Base-by-base conservation (phyloP, 1,284 basidiomycete genomes). In the Takashimella koratensis region DNA sequence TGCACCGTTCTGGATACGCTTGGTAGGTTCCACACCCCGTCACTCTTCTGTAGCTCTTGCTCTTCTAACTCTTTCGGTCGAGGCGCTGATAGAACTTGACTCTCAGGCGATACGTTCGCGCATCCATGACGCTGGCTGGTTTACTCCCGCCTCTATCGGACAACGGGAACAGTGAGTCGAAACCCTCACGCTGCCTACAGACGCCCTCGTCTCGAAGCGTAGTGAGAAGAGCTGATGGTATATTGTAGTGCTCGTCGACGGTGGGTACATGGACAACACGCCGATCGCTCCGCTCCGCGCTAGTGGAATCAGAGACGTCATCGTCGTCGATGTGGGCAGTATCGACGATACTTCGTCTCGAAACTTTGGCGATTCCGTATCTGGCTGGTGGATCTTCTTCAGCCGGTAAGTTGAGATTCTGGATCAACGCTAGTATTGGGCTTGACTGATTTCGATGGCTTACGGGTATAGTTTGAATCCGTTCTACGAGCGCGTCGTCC, bases 111-210 rank as follows among this genome's bases (percentile, higher is more conserved):
- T 82, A 82, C 59, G 73, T 80, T 83, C 90, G 95, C 53, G 96
- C 92, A 4, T 97, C 93, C 1, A 99, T 99, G 96, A 92, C 95
- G 1, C 78, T 99, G 56, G 93, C 95, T 20, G 96, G 95, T 59
- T 79, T 99, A 40, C 78, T 99, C 2, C 96, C 96, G 4, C 96
- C 96, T 0, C 76, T 99, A 10, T 95, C 93, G 61, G 93, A 98
- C 67, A 88, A 95, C 60, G 96, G 96, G 3, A 86, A 86, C 65
- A 86, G 73, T 76, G 45, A 62, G 71, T 62, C 10, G 4, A n/a
- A 63, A 58, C 2, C 66, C n/a, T n/a, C n/a, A n/a, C n/a, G n/a
- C n/a, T n/a, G n/a, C n/a, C n/a, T n/a, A n/a, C n/a, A n/a, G n/a
- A n/a, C n/a, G n/a, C n/a, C n/a, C n/a, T 67, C 19, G 2, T 36